Evolutionary conservation across 1,284 basidiomycete genomes (phyloP).

Genomic region (Pholiota adiposa): DNA sequence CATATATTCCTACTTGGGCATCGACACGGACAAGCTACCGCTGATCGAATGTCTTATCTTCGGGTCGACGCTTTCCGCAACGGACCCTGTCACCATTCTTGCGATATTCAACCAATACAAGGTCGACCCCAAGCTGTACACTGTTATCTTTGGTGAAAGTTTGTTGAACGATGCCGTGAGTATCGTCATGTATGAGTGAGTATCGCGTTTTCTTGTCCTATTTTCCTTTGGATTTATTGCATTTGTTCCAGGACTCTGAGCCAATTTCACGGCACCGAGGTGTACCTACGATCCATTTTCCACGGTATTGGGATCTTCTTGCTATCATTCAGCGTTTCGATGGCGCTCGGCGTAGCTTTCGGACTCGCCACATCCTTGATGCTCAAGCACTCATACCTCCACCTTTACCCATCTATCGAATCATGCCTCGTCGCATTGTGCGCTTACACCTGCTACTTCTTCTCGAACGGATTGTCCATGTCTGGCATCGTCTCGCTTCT

Average conservation of each 20-base stretch:
- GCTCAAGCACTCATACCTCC: slow-evolving; percentile 93
- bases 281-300: slow-evolving; percentile 89
- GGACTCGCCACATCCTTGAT: slow-evolving; percentile 91
- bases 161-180: slow-evolving; percentile 98
- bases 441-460: slow-evolving; percentile 98
- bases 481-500: slow-evolving; percentile 97
- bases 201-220: slow-evolving; percentile 31
- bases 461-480: slow-evolving; percentile 94
- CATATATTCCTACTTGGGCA: slow-evolving; percentile 90
- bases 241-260: slow-evolving; percentile 73
- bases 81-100: slow-evolving; percentile 97
- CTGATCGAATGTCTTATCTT: slow-evolving; percentile 95
- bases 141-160: slow-evolving; percentile 97
- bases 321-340: slow-evolving; percentile 92
- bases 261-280: slow-evolving; percentile 90
- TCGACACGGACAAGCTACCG: slow-evolving; percentile 83
- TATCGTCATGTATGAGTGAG: slow-evolving; percentile 99
- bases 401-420: slow-evolving; percentile 89
- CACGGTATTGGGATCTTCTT: slow-evolving; percentile 97
- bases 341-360: slow-evolving; percentile 91
- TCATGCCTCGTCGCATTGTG: slow-evolving; percentile 93
- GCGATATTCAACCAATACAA: slow-evolving; percentile 99
- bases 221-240: not conserved
- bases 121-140: slow-evolving; percentile 98
- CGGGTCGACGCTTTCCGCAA: slow-evolving; percentile 95